Conservation (phyloP, 2,329 filamentous ascomycete species). For the Penicillium aurantiogriseum region DNA sequence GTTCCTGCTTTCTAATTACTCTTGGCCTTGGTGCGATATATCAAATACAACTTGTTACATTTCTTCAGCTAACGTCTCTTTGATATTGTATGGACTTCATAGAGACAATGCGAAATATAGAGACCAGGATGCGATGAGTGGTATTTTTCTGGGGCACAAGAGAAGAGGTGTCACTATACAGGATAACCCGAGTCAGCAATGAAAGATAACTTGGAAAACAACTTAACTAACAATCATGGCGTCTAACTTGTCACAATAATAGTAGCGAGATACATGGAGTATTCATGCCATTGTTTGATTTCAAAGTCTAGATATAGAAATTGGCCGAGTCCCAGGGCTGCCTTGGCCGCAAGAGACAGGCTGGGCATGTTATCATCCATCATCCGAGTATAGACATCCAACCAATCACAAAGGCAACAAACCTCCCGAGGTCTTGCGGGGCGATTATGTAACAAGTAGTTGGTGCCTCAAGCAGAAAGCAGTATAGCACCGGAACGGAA, state of each 20-base stretch:
- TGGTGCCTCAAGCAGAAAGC: background rate
- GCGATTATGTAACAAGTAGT: constrained; percentile 19
- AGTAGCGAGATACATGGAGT: constrained; percentile 17
- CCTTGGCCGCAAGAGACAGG: constrained; percentile 16
- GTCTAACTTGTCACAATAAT: background rate
- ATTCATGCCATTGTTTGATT: constrained; percentile 18
- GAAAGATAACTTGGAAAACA: background rate
- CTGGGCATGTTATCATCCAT: constrained; percentile 22
- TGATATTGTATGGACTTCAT: background rate
- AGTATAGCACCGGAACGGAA: background rate
- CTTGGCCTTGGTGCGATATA: background rate
- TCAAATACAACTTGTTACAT: background rate
- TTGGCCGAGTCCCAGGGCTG: constrained; percentile 16
- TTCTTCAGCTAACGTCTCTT: background rate
- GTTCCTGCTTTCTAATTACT: background rate
- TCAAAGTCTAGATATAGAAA: constrained; percentile 15
- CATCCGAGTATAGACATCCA: constrained; percentile 27
- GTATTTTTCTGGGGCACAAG: constrained; percentile 11
- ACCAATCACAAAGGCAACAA: constrained; percentile 27
- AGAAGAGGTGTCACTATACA: constrained; percentile 20
- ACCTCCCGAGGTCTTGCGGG: constrained; percentile 26
- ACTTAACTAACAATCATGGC: background rate
- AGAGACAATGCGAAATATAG: background rate
- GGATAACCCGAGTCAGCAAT: constrained; percentile 8
- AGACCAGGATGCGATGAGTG: background rate